phyloP scores from a whole-genome alignment of 2,329 filamentous ascomycete species.

The Sporothrix sp. region DNA sequence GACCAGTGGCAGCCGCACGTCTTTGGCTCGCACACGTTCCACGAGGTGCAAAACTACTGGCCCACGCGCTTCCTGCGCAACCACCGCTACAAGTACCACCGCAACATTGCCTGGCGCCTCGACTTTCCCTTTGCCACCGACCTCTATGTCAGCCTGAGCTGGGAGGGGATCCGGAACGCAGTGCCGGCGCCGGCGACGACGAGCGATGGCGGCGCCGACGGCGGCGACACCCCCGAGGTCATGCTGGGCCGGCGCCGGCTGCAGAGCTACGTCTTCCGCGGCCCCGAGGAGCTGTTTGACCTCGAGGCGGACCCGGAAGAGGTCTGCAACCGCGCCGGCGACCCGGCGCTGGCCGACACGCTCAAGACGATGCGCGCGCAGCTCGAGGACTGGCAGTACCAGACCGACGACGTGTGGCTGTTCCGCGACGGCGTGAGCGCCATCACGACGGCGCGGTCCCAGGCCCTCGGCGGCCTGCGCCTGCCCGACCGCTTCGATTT shows the following conservation, averaged over 20 bases:
- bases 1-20: constrained; percentile 27
- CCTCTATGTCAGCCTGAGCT: constrained; percentile 34
- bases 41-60: constrained; percentile 41
- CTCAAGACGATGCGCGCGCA: constrained; percentile 25
- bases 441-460: constrained; percentile 12
- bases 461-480: background rate
- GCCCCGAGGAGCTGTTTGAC: constrained; percentile 38
- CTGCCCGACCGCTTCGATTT: constrained; percentile 14
- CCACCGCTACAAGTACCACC: constrained; percentile 37
- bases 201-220: background rate
- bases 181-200: background rate
- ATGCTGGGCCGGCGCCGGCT: constrained; percentile 32
- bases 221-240: constrained; percentile 9
- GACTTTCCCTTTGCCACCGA: constrained; percentile 40
- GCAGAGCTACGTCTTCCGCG: constrained; percentile 34
- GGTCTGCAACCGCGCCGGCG: constrained; percentile 14
- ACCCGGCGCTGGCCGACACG: constrained; percentile 24
- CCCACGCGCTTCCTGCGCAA: constrained; percentile 38
- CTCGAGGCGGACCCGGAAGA: constrained; percentile 32
- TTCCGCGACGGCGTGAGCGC: constrained; percentile 20
- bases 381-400: constrained; percentile 24
- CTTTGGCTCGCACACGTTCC: constrained; percentile 43
- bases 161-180: constrained; percentile 35
- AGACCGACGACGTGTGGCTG: constrained; percentile 23
- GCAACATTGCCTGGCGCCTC: constrained; percentile 39